Evolutionary conservation across 192 early-diverging fungal genomes (phyloP).

Genomic region (Rhizophagus prolifer): DNA sequence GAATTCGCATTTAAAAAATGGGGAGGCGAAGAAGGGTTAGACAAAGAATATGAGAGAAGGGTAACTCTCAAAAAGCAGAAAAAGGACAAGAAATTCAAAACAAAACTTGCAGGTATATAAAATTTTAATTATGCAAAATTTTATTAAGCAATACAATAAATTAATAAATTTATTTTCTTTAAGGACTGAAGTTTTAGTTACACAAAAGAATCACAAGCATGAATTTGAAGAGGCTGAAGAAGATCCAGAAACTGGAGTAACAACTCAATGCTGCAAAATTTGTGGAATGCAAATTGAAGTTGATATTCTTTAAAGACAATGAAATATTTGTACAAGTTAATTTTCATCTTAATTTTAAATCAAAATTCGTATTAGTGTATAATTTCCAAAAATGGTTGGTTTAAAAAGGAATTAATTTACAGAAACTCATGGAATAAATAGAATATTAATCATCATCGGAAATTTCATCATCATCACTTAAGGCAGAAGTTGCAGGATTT

Average conservation of each 20-base stretch:
- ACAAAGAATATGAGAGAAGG: slow-evolving; percentile 83
- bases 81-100: slow-evolving; percentile 84
- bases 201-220: slow-evolving; percentile 73
- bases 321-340: not conserved
- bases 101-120: slow-evolving; percentile 63
- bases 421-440: not conserved
- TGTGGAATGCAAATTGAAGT: slow-evolving; percentile 72
- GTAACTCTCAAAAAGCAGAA: slow-evolving; percentile 72
- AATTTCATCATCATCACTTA: slow-evolving; percentile 19
- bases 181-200: slow-evolving; percentile 72
- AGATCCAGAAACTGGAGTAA: slow-evolving; percentile 49
- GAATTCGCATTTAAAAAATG: slow-evolving; percentile 93
- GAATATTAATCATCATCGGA: not conserved
- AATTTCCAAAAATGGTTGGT: too few relatives aligned
- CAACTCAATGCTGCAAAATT: slow-evolving; percentile 57
- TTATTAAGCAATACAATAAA: not conserved
- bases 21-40: slow-evolving; percentile 81
- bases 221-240: slow-evolving; percentile 57
- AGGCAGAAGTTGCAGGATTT: not conserved
- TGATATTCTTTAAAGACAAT: slow-evolving; percentile 56
- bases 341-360: too few relatives aligned
- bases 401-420: not conserved
- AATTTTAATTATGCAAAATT: not conserved
- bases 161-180: slow-evolving; percentile 21
- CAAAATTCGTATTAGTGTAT: too few relatives aligned